Evolutionary conservation across 2,329 filamentous ascomycete genomes (phyloP).

Genomic region (Pseudocercospora cruenta): DNA sequence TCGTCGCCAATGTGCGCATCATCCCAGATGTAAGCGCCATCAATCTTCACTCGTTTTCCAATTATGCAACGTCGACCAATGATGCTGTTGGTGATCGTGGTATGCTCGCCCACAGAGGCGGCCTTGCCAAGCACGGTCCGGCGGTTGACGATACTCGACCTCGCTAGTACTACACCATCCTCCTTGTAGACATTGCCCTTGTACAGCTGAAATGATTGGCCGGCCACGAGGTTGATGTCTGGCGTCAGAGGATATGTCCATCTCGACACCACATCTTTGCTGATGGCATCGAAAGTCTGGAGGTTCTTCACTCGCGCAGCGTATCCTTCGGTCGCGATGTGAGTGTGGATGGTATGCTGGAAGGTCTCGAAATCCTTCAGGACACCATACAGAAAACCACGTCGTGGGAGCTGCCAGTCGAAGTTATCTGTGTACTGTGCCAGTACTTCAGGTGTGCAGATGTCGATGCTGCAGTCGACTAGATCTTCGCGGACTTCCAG

Average conservation of each 20-base stretch:
- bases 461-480: constrained; percentile 93
- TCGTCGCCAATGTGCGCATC: constrained; percentile 76
- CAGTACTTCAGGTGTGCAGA: constrained; percentile 93
- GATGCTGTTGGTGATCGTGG: constrained; percentile 72
- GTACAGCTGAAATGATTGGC: constrained; percentile 73
- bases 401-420: constrained; percentile 87
- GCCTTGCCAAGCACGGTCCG: constrained; percentile 76
- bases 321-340: constrained; percentile 82
- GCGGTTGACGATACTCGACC: constrained; percentile 70
- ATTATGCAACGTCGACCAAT: constrained; percentile 86
- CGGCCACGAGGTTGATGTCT: constrained; percentile 80
- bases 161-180: constrained; percentile 72
- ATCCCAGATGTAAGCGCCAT: constrained; percentile 87
- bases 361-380: constrained; percentile 97
- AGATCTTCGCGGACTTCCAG: constrained; percentile 84
- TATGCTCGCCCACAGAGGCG: constrained; percentile 74
- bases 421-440: constrained; percentile 97
- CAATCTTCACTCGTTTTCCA: constrained; percentile 78
- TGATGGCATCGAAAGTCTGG: constrained; percentile 86
- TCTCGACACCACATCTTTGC: constrained; percentile 79
- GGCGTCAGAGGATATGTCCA: constrained; percentile 90
- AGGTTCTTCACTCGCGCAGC: constrained; percentile 84
- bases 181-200: constrained; percentile 77
- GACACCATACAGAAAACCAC: constrained; percentile 88
- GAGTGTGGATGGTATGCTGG: constrained; percentile 92